Base-by-base conservation (phyloP, 164 flowering plant species). In the Malania oleifera region DNA sequence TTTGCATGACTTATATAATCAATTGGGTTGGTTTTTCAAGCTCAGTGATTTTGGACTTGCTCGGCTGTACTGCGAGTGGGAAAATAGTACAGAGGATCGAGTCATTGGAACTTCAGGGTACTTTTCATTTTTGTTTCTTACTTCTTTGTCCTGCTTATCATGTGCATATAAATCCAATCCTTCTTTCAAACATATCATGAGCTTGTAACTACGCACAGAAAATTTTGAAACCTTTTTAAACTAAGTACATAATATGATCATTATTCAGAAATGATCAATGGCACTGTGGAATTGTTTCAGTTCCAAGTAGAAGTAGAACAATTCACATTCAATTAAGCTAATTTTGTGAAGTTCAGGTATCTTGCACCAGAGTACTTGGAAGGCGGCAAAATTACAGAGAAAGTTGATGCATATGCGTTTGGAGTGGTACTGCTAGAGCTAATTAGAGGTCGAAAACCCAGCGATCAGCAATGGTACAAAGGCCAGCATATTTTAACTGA, bases 41-140 rank as follows among this genome's bases (percentile, higher is more conserved):
- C 91, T 88, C 70, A 82, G 86, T 68, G 98, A 91, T 76, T 88
- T 88, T 72, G 98, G 96, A 41, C 78, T 88, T 34, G 84, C 90
- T 37, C 74, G 86, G 56, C 74, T 82, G 90, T 79, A 78, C 50
- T 66, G 77, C 29, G 85, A 78, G 50, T 75, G 82, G 62, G 73
- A 75, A 44, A 67, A 70, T 8, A 67, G 59, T 35, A 63, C 60
- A 1, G 80, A 80, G 57, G 81, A 73, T 45, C 73, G 62, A 54
- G 64, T 77, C 6, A 61, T 78, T 53, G 87, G 85, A 64, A 81
- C 89, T 46, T 72, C 81, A 55, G 87, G 96, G 98, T 91, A 85
- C 31, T 11, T 25, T 17, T 28, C 14, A 17, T 41, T 13, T 57
- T 52, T 47, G 4, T 6, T 31, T 34, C 15, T 28, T 27, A 19